Base-by-base conservation (phyloP, 352 stramenopile species). In the Globisporangium nagaii region DNA sequence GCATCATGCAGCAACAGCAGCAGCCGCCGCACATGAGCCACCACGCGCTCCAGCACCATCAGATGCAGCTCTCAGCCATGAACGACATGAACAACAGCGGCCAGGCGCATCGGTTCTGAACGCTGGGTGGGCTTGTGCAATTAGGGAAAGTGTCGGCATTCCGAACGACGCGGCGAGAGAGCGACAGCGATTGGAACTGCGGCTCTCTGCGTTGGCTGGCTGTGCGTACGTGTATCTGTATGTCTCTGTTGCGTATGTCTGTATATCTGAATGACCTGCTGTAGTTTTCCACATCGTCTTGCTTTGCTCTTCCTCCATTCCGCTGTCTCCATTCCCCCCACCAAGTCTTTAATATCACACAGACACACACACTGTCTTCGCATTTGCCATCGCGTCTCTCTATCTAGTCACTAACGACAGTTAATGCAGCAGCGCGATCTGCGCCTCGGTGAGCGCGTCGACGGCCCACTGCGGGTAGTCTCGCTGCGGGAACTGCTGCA, bases 381-480 rank as follows among this genome's bases (percentile, higher is more conserved):
- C n/a, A n/a, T n/a, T n/a, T n/a, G n/a, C n/a, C 12, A 42, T 22
- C 24, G 17, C 8, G 22, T 42, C 24, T 24, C 10, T 58, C 46
- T 40, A 40, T 27, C n/a, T n/a, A n/a, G n/a, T n/a, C n/a, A n/a
- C n/a, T n/a, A n/a, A n/a, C 22, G 25, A 10, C 46, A 44, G 46
- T 30, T 70, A 60, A 36, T 49, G 43, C 43, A 69, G 53, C 42
- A 84, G 53, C 30, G 45, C 49, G 42, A 94, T 86, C 32, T 76
- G 62, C 7, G 79, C 82, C 34, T 85, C 75, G 0, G 63, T 59
- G 27, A 94, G 73, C 8, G 82, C 80, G 9, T 93, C 79, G 13
- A 84, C 63, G 19, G 80, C 69, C 84, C 84, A 95, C 25, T 73
- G 46, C 9, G 84, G 83, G 41, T 84, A 83, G 3, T 77, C 44